phyloP scores from a whole-genome alignment of 23 red algal species.

The Pyropia haitanensis region DNA sequence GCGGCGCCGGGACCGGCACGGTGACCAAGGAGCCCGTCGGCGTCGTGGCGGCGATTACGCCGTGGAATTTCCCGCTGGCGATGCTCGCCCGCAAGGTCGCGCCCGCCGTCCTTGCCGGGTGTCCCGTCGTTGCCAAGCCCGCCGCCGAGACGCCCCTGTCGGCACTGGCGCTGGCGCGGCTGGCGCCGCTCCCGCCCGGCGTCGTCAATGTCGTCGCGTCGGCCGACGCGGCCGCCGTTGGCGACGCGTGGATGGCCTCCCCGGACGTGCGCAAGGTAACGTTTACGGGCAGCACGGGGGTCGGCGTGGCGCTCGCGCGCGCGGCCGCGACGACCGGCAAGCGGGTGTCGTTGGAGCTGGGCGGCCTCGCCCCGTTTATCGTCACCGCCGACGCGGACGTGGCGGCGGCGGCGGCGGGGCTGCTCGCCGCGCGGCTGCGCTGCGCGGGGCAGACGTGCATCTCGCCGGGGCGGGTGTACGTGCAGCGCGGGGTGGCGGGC shows the following conservation, averaged over 20 bases:
- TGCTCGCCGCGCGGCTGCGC: constrained; percentile 60
- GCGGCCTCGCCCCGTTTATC: constrained; percentile 80
- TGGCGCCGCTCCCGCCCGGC: constrained; percentile 48
- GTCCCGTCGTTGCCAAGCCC: constrained; percentile 75
- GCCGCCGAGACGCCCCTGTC: constrained; percentile 67
- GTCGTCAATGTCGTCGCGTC: constrained; percentile 66
- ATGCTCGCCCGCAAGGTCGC: constrained; percentile 84
- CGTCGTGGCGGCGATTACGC: constrained; percentile 68
- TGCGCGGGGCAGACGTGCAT: constrained; percentile 89
- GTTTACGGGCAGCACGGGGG: constrained; percentile 84
- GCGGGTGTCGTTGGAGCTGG: constrained; percentile 63
- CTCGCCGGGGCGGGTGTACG: constrained; percentile 65
- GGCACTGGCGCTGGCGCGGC: constrained; percentile 70
- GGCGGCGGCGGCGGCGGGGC: constrained; percentile 31
- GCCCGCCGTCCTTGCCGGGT: constrained; percentile 78
- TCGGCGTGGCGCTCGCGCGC: constrained; percentile 46
- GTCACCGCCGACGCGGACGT: constrained; percentile 86
- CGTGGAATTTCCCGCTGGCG: constrained; percentile 89
- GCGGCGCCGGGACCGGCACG: constrained; percentile 1
- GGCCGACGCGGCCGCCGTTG: constrained; percentile 13
- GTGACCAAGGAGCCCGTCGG: constrained; percentile 66
- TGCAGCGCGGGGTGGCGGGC: constrained; percentile 48
- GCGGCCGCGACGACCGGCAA: constrained; percentile 38
- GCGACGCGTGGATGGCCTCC: constrained; percentile 23
- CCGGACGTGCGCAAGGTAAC: constrained; percentile 56